Conservation (phyloP, 2,329 filamentous ascomycete genomes). For the Samsoniella hepiali region DNA sequence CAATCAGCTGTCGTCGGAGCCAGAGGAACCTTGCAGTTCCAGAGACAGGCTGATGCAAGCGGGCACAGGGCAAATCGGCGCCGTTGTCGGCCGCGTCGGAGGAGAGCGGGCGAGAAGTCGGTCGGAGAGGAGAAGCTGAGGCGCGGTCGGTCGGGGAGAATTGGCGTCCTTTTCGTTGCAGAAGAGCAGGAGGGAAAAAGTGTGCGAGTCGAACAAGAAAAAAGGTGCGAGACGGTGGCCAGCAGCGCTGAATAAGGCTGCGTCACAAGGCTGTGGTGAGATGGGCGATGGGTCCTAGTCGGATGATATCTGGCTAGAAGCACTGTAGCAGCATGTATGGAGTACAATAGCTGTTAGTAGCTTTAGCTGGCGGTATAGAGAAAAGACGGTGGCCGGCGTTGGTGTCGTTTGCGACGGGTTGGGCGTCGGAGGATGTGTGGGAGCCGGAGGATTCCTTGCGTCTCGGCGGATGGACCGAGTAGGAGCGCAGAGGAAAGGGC, state of each 20-base stretch:
- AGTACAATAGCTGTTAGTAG: background rate
- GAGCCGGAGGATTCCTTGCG: background rate
- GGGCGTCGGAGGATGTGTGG: background rate
- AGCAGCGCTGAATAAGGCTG: conserved; percentile 7
- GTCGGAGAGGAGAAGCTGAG: background rate
- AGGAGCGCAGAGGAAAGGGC: background rate
- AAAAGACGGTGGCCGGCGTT: background rate
- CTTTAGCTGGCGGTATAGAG: background rate
- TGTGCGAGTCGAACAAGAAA: background rate
- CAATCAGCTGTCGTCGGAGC: background rate
- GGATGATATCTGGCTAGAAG: background rate
- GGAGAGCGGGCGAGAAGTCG: background rate
- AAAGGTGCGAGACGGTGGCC: background rate
- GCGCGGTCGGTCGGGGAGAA: background rate
- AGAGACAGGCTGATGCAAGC: background rate
- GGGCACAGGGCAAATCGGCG: background rate
- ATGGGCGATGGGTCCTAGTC: conserved; percentile 4
- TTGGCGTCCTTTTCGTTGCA: background rate
- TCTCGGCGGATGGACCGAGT: background rate
- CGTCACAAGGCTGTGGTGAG: conserved; percentile 14
- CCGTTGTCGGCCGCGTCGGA: background rate
- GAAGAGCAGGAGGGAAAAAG: background rate
- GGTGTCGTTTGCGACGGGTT: background rate
- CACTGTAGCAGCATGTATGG: background rate
- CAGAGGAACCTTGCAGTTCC: background rate